These are phyloP conservation scores for Picea abies DNA, from an alignment of 83 land plant genomes.

Conservation along the genomic window DNA sequence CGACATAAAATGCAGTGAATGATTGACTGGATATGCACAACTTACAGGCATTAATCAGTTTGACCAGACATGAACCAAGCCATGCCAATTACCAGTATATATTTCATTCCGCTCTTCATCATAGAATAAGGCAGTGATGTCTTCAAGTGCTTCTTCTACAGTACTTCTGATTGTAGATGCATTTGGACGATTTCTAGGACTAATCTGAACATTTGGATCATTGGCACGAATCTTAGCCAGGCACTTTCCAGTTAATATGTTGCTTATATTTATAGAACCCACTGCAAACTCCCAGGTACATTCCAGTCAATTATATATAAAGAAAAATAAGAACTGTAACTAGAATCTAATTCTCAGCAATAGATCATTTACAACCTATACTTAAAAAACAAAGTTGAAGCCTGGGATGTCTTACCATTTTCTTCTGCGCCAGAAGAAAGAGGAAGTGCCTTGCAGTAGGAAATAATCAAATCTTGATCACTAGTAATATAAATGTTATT, in stretches of 20 bases:
- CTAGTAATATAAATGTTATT: too few relatives aligned
- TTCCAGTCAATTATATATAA: background rate
- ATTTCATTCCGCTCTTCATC: conserved; percentile 92
- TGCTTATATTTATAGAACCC: conserved; percentile 83
- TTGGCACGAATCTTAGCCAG: conserved; percentile 78
- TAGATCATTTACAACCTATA: too few relatives aligned
- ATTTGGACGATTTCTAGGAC: conserved; percentile 31
- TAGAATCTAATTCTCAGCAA: too few relatives aligned
- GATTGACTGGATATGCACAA: background rate
- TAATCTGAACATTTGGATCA: conserved; percentile 37
- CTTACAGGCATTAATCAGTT: conserved; percentile 32
- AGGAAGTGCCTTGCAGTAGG: conserved; percentile 75
- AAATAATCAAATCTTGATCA: too few relatives aligned
- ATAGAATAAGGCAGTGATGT: conserved; percentile 85
- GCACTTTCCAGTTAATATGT: conserved; percentile 90
- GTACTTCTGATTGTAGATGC: conserved; percentile 54
- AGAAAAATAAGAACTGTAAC: background rate
- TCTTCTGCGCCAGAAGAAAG: conserved; percentile 59
- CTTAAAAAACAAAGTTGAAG: background rate
- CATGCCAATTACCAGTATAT: conserved; percentile 81
- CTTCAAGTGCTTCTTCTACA: conserved; percentile 84
- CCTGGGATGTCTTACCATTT: conserved; percentile 35
- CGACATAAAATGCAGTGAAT: background rate
- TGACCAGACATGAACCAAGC: conserved; percentile 89
- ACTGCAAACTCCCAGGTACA: background rate